Evolutionary conservation across 1,139 yeast species (phyloP).

Genomic region (Candida sp.): DNA sequence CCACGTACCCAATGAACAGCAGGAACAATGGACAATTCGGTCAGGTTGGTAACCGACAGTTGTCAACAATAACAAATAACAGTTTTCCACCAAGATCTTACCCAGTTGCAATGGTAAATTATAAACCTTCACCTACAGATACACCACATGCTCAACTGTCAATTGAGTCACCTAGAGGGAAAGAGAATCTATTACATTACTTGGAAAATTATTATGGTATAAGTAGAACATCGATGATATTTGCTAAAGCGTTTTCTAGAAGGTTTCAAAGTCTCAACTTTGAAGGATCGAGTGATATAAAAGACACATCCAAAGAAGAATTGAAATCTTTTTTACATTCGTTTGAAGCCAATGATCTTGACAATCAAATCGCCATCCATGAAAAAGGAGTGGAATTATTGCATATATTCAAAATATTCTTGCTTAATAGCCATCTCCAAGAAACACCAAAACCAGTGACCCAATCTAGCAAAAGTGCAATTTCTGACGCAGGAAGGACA

Average conservation of each 20-base stretch:
- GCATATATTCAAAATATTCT: neutral
- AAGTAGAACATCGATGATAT: neutral
- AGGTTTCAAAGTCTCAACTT: neutral
- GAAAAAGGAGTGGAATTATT: neutral
- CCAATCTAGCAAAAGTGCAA: neutral
- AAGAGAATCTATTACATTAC: neutral
- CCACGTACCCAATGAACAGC: neutral
- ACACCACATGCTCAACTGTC: neutral
- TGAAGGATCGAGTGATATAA: neutral
- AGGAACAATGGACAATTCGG: neutral
- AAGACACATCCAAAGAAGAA: neutral
- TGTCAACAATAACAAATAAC: neutral
- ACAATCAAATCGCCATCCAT: neutral
- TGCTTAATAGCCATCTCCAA: neutral
- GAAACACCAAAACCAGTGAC: neutral
- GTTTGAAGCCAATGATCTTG: neutral
- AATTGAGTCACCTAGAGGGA: neutral
- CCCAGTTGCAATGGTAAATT: too few relatives aligned
- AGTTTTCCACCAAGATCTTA: too few relatives aligned
- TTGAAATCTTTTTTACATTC: neutral
- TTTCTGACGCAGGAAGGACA: neutral
- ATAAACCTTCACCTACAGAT: too few relatives aligned
- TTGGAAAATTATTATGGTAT: neutral
- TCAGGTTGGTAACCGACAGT: neutral
- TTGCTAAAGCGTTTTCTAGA: neutral